Percentiles rank a stretch among this genome's conserved stretches.
Conservation (phyloP, 495 filamentous ascomycete genomes). For the Trichoderma asperelloides region DNA sequence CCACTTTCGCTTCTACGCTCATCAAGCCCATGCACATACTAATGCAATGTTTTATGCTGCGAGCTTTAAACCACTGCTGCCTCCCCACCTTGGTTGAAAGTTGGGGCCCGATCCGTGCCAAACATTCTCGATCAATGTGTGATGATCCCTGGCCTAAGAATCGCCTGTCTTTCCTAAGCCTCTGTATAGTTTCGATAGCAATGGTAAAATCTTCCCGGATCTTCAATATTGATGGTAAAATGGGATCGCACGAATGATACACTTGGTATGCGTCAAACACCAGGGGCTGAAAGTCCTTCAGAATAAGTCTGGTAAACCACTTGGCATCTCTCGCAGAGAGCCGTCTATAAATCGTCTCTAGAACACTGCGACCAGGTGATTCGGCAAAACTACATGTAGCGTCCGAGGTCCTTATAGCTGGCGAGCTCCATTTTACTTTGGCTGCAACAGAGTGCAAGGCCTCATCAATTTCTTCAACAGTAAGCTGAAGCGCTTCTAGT, state of each 20-base stretch:
- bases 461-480: conserved; percentile 66
- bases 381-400: not conserved
- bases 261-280: conserved; percentile 34
- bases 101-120: conserved; percentile 42
- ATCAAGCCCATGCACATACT: conserved; percentile 52
- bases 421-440: conserved; percentile 58
- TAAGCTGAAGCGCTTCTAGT: conserved; percentile 37
- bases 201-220: conserved; percentile 49
- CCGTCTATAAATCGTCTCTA: conserved; percentile 49
- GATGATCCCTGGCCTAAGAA: not conserved
- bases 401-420: conserved; percentile 36
- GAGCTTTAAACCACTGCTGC: conserved; percentile 62
- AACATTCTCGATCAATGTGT: not conserved
- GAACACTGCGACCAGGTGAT: conserved; percentile 27
- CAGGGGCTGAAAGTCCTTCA: conserved; percentile 66
- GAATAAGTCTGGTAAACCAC: conserved; percentile 76
- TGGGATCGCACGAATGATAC: conserved; percentile 44
- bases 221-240: conserved; percentile 53
- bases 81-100: conserved; percentile 69
- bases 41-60: conserved; percentile 67
- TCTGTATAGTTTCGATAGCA: conserved; percentile 23
- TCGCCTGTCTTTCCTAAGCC: not conserved
- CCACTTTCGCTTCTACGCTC: conserved; percentile 74
- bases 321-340: conserved; percentile 67
- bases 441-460: conserved; percentile 55